Base-by-base conservation (phyloP, 192 early-diverging fungal species). In the Coemansia sp. region DNA sequence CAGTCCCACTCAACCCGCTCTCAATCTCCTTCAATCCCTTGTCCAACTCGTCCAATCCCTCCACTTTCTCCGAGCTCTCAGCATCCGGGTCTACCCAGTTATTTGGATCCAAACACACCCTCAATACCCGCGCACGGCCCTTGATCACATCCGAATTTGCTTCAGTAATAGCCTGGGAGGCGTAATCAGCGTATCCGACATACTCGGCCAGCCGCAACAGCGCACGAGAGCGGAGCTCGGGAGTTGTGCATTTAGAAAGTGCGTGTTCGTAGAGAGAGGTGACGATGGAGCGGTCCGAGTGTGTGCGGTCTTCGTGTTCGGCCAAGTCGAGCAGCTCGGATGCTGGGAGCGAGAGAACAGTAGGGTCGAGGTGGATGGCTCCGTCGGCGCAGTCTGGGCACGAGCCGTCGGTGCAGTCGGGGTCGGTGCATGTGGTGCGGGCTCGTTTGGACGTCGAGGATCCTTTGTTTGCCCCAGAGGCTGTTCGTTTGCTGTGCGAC, bases 351-450 rank as follows among this genome's bases (percentile, higher is more conserved):
- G 49, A 51, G 22, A 72, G 43, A 4, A 78, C 49, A 12, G 72
- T 62, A 5, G 55, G 26, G 29, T 65, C 75, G 9, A 78, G 58
- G 0, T 49, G 43, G 16, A 89, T 68, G 22, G 84, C 83, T 8
- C 88, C 88, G 45, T 78, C 83, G 63, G 83, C 88, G 53, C 88
- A 89, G 4, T 84, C 87, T 9, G 72, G 54, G 58, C 88, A 89
- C 3, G 69, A 62, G 1, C 71, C 49, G 63, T 88, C 86, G 8
- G 80, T 62, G 64, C 88, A 89, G 50, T 86, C 84, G 6, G 66
- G n/a, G 75, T 52, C 14, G 7, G 12, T 47, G 53, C 29, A 22
- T 4, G 53, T 24, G 41, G 22, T 65, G 37, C 73, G 66, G 26
- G 59, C 59, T 19, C 73, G 73, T 52, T 75, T 75, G 4, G 64